phyloP scores from a whole-genome alignment of 495 filamentous ascomycete genomes.

The Aspergillus campestris region DNA sequence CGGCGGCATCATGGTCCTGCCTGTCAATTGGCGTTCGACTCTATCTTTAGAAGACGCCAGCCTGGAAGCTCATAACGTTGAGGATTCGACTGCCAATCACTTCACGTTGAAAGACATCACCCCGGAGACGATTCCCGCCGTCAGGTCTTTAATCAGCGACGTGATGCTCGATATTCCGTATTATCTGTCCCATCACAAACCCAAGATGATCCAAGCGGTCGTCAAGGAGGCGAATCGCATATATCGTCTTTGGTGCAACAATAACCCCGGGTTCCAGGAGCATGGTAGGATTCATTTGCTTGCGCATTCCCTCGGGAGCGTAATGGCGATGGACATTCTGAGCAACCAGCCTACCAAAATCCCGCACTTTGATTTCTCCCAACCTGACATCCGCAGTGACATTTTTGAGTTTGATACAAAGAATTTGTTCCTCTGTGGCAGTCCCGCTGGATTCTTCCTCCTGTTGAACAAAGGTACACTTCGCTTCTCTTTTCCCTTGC shows the following conservation, averaged over 20 bases:
- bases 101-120: conserved; percentile 87
- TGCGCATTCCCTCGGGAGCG: conserved; percentile 87
- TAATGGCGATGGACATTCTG: conserved; percentile 86
- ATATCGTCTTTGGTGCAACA: conserved; percentile 84
- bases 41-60: conserved; percentile 75
- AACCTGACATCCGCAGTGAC: conserved; percentile 41
- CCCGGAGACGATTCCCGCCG: conserved; percentile 77
- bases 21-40: conserved; percentile 82
- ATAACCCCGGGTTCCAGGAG: conserved; percentile 79
- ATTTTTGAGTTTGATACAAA: conserved; percentile 87
- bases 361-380: conserved; percentile 47
- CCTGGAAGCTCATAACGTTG: conserved; percentile 33
- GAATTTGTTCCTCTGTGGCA: conserved; percentile 85
- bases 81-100: conserved; percentile 47
- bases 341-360: conserved; percentile 73
- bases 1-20: conserved; percentile 66
- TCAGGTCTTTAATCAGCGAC: conserved; percentile 85
- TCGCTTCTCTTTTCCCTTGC: not conserved
- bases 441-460: conserved; percentile 87
- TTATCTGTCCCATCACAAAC: conserved; percentile 91
- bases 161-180: conserved; percentile 98
- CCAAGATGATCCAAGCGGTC: conserved; percentile 85
- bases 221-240: conserved; percentile 90
- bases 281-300: conserved; percentile 82
- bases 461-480: conserved; percentile 64